Base-by-base conservation (phyloP, 2,329 filamentous ascomycete species). In the Trichophyton mentagrophytes region DNA sequence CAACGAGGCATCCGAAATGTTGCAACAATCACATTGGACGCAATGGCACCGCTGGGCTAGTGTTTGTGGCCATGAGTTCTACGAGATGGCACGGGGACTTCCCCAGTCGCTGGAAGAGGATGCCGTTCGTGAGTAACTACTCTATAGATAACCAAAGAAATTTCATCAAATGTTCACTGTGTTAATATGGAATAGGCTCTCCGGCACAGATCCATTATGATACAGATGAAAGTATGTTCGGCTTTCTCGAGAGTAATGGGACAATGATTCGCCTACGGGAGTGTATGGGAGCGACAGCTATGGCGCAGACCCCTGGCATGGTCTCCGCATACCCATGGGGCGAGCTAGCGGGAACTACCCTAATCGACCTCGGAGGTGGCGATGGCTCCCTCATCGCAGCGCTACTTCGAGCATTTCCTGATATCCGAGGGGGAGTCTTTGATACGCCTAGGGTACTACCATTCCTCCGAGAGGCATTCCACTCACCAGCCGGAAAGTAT, bases 1-100 rank as follows among this genome's bases (percentile, higher is more conserved):
- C 65, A 77, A 71, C 62, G 57, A 25, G 6, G 59, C 65, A 1
- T 77, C 76, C 0, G 55, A 58, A 1, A 66, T 77, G 3, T 67
- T 78, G 2, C 59, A 53, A 0, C 62, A 64, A 2, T 66, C 72
- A 58, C 75, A 79, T 64, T 78, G 75, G 75, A 77, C 74, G 0
- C 73, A 76, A 64, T 78, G 76, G 76, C 71, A 67, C 25, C 71
- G 70, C 61, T 78, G 76, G 77, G 74, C 75, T 2, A 66, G 70
- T 1, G 68, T 78, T 1, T 77, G 77, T 62, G 75, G 73, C 4
- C 74, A 72, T 61, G 65, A 76, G 58, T 77, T 77, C 66, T 79
- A 77, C 66, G 73, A 78, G 61, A 74, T 76, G 47, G 73, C 74
- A 0, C 65, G 70, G 3, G 72, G 74, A 3, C 74, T 78, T 38